Conservation (phyloP, 2,329 filamentous ascomycete genomes). For the Camptophora hylomeconis region DNA sequence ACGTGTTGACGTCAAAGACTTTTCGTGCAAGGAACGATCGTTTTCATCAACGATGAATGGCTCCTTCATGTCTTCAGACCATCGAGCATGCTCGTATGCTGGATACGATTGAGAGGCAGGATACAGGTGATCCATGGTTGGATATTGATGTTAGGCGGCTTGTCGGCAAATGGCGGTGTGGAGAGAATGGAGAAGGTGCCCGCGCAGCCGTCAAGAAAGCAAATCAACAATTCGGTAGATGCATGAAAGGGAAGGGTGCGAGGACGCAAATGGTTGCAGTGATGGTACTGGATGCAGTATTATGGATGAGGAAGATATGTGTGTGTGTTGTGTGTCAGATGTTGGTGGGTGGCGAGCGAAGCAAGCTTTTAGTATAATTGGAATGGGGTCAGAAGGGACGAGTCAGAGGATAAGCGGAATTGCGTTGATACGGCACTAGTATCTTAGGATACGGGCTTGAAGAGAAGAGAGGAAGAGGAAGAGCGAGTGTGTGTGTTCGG, state of each 20-base stretch:
- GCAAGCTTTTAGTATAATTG: slow-evolving; percentile 6
- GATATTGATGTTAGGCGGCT: slow-evolving; percentile 2
- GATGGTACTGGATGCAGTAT: slow-evolving; percentile 4
- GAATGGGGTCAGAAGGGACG: no score
- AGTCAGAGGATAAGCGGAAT: no score
- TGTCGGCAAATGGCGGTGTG: slow-evolving; percentile 8
- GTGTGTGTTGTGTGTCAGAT: slow-evolving; percentile 8
- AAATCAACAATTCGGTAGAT: slow-evolving; percentile 1
- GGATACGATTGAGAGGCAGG: slow-evolving; percentile 26
- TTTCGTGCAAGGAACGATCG: slow-evolving; percentile 37
- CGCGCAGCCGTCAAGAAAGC: slow-evolving; percentile 3
- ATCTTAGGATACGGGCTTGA: no score
- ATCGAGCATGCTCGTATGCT: slow-evolving; percentile 31
- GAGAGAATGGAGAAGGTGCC: slow-evolving; percentile 6
- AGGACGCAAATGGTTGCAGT: neutral
- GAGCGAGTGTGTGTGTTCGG: no score
- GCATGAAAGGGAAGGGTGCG: slow-evolving; percentile 1
- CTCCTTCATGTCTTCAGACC: slow-evolving; percentile 29
- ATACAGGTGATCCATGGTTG: slow-evolving; percentile 25
- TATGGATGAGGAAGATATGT: slow-evolving; percentile 2
- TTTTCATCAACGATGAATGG: slow-evolving; percentile 36
- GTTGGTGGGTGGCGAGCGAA: slow-evolving; percentile 3
- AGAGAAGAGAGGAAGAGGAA: no score
- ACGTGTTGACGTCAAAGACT: slow-evolving; percentile 36
- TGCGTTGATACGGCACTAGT: no score